Percentiles rank a stretch among this genome's conserved stretches.
These are phyloP conservation scores for Polygonum maritimum DNA, from an alignment of 148 eudicot genomes.

Conservation along the genomic window DNA sequence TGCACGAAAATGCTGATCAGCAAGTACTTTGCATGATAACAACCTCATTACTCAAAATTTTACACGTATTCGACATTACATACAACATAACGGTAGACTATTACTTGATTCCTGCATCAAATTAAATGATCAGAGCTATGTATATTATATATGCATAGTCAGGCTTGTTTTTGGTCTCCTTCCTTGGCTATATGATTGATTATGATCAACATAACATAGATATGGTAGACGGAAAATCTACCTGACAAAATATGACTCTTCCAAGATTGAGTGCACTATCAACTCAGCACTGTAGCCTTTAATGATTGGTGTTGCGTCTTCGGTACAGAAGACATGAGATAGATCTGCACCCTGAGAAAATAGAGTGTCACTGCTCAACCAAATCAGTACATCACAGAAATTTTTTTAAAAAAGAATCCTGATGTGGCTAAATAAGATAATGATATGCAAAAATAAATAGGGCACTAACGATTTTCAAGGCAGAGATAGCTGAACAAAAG, in stretches of 20 bases:
- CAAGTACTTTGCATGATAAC: no score
- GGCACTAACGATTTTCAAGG: slow-evolving; percentile 79
- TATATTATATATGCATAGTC: no score
- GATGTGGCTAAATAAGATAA: neutral
- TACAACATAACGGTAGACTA: no score
- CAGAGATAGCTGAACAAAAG: slow-evolving; percentile 96
- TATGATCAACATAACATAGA: no score
- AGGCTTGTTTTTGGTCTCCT: no score
- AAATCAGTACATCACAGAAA: neutral
- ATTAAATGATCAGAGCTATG: no score
- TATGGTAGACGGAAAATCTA: slow-evolving; percentile 11
- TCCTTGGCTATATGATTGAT: no score
- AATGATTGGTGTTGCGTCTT: slow-evolving; percentile 91
- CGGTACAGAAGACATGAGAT: slow-evolving; percentile 91
- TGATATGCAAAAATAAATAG: neutral
- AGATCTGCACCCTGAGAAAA: slow-evolving; percentile 86
- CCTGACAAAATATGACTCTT: slow-evolving; percentile 90
- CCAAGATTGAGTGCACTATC: slow-evolving; percentile 90
- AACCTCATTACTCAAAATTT: no score
- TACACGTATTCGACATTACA: no score
- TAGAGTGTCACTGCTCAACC: slow-evolving; percentile 2
- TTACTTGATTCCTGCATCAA: neutral
- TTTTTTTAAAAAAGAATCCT: neutral
- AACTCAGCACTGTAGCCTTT: slow-evolving; percentile 92
- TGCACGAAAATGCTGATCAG: no score